Percentiles rank a stretch among this genome's conserved stretches.
Evolutionary conservation across 2,329 filamentous ascomycete genomes (phyloP).

Genomic region (Aspergillus pseudotamarii): DNA sequence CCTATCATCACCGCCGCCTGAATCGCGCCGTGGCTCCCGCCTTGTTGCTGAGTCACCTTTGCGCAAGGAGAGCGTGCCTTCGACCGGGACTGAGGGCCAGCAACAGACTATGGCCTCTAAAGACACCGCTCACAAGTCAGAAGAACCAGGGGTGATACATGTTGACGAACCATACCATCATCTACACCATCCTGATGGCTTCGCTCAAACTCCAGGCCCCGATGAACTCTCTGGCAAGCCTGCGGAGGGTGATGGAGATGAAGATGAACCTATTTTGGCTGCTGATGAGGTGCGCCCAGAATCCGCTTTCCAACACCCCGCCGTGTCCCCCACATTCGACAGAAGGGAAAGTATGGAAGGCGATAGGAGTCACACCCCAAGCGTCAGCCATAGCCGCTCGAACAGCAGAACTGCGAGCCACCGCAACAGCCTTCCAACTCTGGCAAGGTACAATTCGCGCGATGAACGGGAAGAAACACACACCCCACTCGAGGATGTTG

Average conservation of each 20-base stretch:
- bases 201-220: conserved; percentile 51
- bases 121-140: conserved; percentile 14
- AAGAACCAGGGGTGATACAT: conserved; percentile 63
- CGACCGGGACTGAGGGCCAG: conserved; percentile 48
- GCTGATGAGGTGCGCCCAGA: conserved; percentile 78
- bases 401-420: conserved; percentile 66
- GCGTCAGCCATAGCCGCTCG: conserved; percentile 63
- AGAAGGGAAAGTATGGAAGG: conserved; percentile 62
- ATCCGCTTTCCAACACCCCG: conserved; percentile 72
- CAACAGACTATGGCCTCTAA: conserved; percentile 2
- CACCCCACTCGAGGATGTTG: conserved; percentile 81
- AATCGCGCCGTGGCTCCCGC: conserved; percentile 46
- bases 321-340: conserved; percentile 74
- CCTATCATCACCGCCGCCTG: conserved; percentile 65
- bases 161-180: conserved; percentile 66
- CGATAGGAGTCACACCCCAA: conserved; percentile 56
- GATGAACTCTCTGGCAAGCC: conserved; percentile 52
- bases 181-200: conserved; percentile 50
- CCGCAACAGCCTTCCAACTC: conserved; percentile 58
- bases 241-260: conserved; percentile 57
- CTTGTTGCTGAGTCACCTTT: conserved; percentile 55
- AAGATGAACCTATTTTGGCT: conserved; percentile 80
- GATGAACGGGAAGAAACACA: conserved; percentile 55
- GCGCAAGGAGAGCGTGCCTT: conserved; percentile 53
- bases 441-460: conserved; percentile 58